phyloP scores from a whole-genome alignment of 768 basidiomycete genomes.

The Termitomyces sp. region DNA sequence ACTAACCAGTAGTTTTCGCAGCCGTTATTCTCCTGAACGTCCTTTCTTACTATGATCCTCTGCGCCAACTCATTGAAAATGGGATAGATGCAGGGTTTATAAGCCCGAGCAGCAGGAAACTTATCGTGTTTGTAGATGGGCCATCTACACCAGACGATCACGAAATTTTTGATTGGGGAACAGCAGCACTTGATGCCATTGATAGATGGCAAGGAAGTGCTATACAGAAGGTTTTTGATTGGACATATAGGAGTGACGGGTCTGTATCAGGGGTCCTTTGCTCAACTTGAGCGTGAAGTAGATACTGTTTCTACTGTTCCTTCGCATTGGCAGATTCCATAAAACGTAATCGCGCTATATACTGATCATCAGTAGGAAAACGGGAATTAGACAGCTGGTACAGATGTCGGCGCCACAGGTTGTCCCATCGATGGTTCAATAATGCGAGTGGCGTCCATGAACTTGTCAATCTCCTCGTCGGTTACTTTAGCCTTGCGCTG shows the following conservation, averaged over 20 bases:
- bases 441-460: constrained; percentile 78
- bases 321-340: not conserved
- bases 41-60: constrained; percentile 72
- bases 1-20: constrained; percentile 19
- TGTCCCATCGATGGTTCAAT: constrained; percentile 58
- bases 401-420: constrained; percentile 12
- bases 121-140: constrained; percentile 76
- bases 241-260: constrained; percentile 38
- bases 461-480: constrained; percentile 65
- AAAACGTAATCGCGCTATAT: not conserved
- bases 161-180: constrained; percentile 72
- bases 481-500: constrained; percentile 80
- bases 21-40: constrained; percentile 89
- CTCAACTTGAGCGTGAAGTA: not conserved
- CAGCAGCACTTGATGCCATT: constrained; percentile 58
- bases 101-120: constrained; percentile 44
- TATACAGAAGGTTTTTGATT: constrained; percentile 36
- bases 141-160: constrained; percentile 49
- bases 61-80: constrained; percentile 68
- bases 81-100: constrained; percentile 76
- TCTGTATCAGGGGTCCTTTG: constrained; percentile 2
- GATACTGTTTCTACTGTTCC: not conserved
- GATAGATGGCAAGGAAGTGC: constrained; percentile 46
- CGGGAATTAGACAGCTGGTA: not conserved
- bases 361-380: not conserved